Base-by-base conservation (phyloP, 2,329 filamentous ascomycete species). In the Colletotrichum lindemuthianum region DNA sequence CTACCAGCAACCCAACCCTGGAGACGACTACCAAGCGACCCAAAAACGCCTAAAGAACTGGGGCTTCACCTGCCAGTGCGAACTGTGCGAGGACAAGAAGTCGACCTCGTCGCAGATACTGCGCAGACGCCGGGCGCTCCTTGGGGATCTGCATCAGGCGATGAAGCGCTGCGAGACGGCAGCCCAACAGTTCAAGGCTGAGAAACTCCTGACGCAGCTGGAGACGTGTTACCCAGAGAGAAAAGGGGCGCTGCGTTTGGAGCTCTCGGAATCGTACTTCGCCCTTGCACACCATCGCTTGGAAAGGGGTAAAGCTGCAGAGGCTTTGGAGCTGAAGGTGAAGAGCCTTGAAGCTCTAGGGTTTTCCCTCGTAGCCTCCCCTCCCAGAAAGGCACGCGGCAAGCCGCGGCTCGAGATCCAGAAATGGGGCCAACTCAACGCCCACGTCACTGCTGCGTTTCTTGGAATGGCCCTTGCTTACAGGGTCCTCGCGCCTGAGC, bases 1-100 rank as follows among this genome's bases (percentile, higher is more conserved):
- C 49, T 86, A 86, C 66, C 59, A 67, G 3, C 13, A 58, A 3
- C 70, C 74, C 2, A 4, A 61, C 1, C 53, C 65, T 2, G 44
- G 68, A 1, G 64, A 69, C 4, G 63, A 70, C 0, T 72, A 75
- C 15, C 70, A 77, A 4, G 71, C 76, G 9, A 69, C 70, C 0
- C 75, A 77, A 60, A 69, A 73, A n/a, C 43, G 55, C 2, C 61
- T 81, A 13, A 44, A 61, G 2, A 45, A 60, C 4, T 84, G 81
- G 80, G 76, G 74, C 0, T 84, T 84, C 48, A 61, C 15, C 2
- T 85, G 82, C 57, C 57, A 56, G 2, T 85, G 82, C 36, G 68
- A 69, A 4, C 66, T 81, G 0, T 84, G 82, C 53, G 59, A 66
- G 1, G 70, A 71, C 6, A 69, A 66, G 52, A 72, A 72, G 32